A percentile compares a stretch with the other conserved stretches of the same genome.
Conservation (phyloP, 164 flowering plant genomes). For the Macadamia integrifolia region DNA sequence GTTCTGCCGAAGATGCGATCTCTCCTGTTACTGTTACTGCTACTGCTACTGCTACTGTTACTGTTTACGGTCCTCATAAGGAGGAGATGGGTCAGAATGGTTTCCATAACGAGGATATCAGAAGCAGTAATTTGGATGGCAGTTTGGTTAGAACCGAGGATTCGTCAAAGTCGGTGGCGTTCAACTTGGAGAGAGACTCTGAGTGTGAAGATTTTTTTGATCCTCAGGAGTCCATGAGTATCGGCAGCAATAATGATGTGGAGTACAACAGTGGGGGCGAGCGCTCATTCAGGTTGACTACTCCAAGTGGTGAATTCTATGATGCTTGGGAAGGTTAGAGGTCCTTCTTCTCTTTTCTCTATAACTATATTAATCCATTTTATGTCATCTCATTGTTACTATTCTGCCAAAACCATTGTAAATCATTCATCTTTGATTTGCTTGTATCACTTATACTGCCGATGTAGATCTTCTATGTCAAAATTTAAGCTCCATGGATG, state of each 20-base stretch:
- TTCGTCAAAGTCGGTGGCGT: conserved; percentile 12
- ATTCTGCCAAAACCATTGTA: no score
- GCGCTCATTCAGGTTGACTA: conserved; percentile 24
- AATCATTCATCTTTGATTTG: no score
- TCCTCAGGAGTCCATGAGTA: conserved; percentile 60
- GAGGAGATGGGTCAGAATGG: conserved; percentile 24
- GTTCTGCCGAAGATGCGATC: conserved; percentile 12
- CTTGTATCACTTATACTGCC: no score
- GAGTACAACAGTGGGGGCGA: conserved; percentile 46
- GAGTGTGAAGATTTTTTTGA: conserved; percentile 56
- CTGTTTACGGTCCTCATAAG: conserved; percentile 4
- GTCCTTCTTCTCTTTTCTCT: neutral
- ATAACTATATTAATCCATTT: no score
- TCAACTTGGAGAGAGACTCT: conserved; percentile 23
- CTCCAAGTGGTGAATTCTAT: conserved; percentile 57
- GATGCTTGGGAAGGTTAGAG: conserved; percentile 90
- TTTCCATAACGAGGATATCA: conserved; percentile 12
- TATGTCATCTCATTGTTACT: no score
- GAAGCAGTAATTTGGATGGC: conserved; percentile 7
- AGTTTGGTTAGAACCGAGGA: conserved; percentile 15
- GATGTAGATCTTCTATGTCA: no score
- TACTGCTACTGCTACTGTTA: conserved; percentile 5
- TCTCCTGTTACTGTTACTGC: conserved; percentile 2
- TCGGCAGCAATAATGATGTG: conserved; percentile 39
- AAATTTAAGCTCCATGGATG: no score